Percentiles rank a stretch among this genome's conserved stretches.
phyloP scores from a whole-genome alignment of 1,139 yeast genomes.

The Magnusiomyces sp. region DNA sequence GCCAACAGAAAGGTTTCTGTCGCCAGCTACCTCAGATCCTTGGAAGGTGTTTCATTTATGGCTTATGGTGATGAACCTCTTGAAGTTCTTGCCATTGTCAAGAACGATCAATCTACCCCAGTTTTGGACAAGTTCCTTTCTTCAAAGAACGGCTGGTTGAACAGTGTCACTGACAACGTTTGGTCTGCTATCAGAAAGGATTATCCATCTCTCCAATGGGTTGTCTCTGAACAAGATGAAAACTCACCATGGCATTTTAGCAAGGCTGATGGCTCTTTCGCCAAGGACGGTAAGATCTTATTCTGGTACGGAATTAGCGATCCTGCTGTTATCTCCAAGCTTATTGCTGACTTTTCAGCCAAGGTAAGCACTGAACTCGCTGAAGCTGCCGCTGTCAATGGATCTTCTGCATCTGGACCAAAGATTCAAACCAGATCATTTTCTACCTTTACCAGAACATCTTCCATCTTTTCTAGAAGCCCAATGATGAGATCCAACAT shows the following conservation, averaged over 20 bases:
- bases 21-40: conserved; percentile 69
- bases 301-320: conserved; percentile 89
- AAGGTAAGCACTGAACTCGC: conserved; percentile 15
- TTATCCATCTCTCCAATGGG: conserved; percentile 71
- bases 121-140: conserved; percentile 80
- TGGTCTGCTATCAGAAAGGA: conserved; percentile 77
- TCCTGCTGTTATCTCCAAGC: conserved; percentile 51
- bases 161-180: conserved; percentile 91
- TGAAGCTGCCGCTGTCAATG: conserved; percentile 15
- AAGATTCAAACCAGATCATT: conserved; percentile 26
- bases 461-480: neutral
- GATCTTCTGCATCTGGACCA: conserved; percentile 29
- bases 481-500: neutral
- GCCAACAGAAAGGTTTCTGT: conserved; percentile 40
- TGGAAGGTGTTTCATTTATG: conserved; percentile 55
- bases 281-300: conserved; percentile 78
- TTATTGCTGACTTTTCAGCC: conserved; percentile 51
- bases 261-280: conserved; percentile 88
- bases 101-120: conserved; percentile 45
- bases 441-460: conserved; percentile 31
- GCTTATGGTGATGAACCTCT: conserved; percentile 94
- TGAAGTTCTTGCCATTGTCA: conserved; percentile 85
- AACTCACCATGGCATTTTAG: conserved; percentile 89
- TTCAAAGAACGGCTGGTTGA: conserved; percentile 90
- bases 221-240: conserved; percentile 81